Evolutionary conservation across 371 early-diverging fungal genomes (phyloP).

Genomic region (Syncephalastrum sp.): DNA sequence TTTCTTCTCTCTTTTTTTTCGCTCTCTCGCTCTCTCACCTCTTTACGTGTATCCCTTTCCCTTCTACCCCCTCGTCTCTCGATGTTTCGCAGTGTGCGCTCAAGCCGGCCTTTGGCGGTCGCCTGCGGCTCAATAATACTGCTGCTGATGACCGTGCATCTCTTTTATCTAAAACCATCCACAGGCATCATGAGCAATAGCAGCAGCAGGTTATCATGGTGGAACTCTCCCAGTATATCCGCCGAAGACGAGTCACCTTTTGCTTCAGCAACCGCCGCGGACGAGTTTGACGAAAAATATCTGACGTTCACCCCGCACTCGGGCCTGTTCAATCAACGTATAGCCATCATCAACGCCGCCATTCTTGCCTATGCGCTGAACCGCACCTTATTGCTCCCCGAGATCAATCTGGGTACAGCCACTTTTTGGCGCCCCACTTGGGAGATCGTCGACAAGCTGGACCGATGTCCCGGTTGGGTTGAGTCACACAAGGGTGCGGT

Average conservation of each 20-base stretch:
- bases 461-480: constrained; percentile 15
- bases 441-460: constrained; percentile 12
- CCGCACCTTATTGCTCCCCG: constrained; percentile 56
- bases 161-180: no score
- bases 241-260: constrained; percentile 5
- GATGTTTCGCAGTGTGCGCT: no score
- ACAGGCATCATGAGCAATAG: no score
- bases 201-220: no score
- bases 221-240: no score
- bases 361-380: constrained; percentile 55
- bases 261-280: not conserved
- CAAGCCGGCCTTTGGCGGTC: no score
- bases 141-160: no score
- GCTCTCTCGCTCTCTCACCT: no score
- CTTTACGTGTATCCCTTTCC: no score
- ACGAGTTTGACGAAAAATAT: constrained; percentile 28
- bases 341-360: constrained; percentile 54
- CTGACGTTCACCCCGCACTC: constrained; percentile 61
- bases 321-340: constrained; percentile 60
- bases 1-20: no score
- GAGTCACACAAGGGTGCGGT: not conserved
- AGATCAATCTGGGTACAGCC: constrained; percentile 38
- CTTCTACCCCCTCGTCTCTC: no score
- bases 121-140: no score
- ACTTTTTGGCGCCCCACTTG: constrained; percentile 30